A percentile compares a stretch with the other conserved stretches of the same genome.
Evolutionary conservation across 768 basidiomycete genomes (phyloP).

Genomic region (Pulveroboletus sp.): DNA sequence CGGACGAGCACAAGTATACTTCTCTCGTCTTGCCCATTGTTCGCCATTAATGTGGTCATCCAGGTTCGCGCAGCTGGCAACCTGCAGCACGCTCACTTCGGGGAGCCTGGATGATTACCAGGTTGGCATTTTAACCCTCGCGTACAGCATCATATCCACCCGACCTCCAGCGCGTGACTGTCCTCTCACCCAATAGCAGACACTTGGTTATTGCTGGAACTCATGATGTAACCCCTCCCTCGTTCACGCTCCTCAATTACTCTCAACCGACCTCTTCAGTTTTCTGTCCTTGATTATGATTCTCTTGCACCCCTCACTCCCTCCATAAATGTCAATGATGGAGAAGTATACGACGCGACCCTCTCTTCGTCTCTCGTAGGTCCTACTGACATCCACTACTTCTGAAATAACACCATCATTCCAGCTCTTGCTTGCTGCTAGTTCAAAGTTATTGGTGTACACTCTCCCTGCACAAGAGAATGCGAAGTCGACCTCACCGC

Average conservation of each 20-base stretch:
- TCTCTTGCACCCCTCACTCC: slow-evolving; percentile 46
- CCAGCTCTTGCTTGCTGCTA: slow-evolving; percentile 67
- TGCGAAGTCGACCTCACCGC: slow-evolving; percentile 28
- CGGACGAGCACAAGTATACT: slow-evolving; percentile 56
- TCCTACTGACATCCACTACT: neutral
- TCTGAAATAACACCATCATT: neutral
- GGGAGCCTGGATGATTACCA: slow-evolving; percentile 77
- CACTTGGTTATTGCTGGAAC: slow-evolving; percentile 71
- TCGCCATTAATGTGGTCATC: slow-evolving; percentile 9
- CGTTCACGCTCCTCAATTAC: slow-evolving; percentile 11
- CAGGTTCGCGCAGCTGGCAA: slow-evolving; percentile 31
- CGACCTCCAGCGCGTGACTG: slow-evolving; percentile 69
- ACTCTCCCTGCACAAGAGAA: slow-evolving; percentile 39
- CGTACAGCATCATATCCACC: slow-evolving; percentile 1
- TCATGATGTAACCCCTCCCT: slow-evolving; percentile 50
- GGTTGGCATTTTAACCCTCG: slow-evolving; percentile 40
- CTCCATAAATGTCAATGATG: slow-evolving; percentile 51
- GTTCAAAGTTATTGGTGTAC: slow-evolving; percentile 60
- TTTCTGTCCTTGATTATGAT: slow-evolving; percentile 66
- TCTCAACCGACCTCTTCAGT: slow-evolving; percentile 33
- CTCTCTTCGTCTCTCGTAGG: slow-evolving; percentile 66
- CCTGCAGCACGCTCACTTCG: slow-evolving; percentile 58
- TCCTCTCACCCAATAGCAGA: slow-evolving; percentile 64
- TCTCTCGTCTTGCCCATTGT: slow-evolving; percentile 2
- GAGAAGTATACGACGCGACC: slow-evolving; percentile 84